These are phyloP conservation scores for Conringia planisiliqua DNA, from an alignment of 345 rosid genomes.

Conservation along the genomic window DNA sequence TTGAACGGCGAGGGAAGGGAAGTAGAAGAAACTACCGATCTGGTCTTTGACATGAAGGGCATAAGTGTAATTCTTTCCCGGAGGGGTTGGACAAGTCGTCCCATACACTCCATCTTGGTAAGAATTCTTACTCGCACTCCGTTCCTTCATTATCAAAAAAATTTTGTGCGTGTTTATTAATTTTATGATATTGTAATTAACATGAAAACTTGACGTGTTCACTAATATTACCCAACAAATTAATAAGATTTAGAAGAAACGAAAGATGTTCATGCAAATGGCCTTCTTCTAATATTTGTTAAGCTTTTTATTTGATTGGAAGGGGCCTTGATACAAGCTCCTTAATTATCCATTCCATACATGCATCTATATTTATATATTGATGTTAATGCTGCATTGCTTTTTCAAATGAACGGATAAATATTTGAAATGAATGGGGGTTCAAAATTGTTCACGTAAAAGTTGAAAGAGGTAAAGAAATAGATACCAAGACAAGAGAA, in stretches of 20 bases:
- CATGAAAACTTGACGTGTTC: conserved; percentile 18
- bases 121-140: conserved; percentile 90
- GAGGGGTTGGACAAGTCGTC: conserved; percentile 94
- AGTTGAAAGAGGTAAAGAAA: not conserved
- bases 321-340: too few relatives aligned
- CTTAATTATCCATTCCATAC: not conserved
- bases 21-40: conserved; percentile 85
- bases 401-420: not conserved
- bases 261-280: conserved; percentile 11
- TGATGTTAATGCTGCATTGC: not conserved
- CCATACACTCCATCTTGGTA: conserved; percentile 85
- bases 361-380: not conserved
- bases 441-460: not conserved
- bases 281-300: not conserved
- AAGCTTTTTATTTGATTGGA: not conserved
- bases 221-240: not conserved
- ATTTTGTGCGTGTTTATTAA: not conserved
- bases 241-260: conserved; percentile 21
- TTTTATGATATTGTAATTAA: not conserved
- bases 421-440: not conserved
- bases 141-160: conserved; percentile 47
- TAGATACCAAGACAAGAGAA: conserved; percentile 72
- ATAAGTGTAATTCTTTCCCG: conserved; percentile 85
- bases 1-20: conserved; percentile 82
- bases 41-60: conserved; percentile 78